A percentile compares a stretch with the other conserved stretches of the same genome.
These are phyloP conservation scores for Diplogelasinospora grovesii DNA, from an alignment of 495 filamentous ascomycete species.

Conservation along the genomic window DNA sequence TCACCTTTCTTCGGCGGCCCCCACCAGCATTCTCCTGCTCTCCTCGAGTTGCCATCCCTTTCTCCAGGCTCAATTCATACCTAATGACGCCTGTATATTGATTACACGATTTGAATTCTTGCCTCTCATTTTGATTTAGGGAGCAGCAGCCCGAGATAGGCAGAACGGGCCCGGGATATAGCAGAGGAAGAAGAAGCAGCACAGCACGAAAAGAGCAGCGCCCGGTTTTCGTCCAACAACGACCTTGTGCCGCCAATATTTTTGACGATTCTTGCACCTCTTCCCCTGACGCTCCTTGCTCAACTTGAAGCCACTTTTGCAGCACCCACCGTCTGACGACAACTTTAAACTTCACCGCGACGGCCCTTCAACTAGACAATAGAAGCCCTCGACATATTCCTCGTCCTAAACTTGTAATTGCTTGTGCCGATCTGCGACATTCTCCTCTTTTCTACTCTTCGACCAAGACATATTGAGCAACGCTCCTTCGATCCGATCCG, in stretches of 20 bases:
- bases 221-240: background rate
- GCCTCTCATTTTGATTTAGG: conserved; percentile 10
- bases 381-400: conserved; percentile 5
- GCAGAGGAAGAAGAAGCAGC: background rate
- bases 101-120: conserved; percentile 12
- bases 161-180: background rate
- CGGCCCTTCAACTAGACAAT: conserved; percentile 8
- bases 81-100: conserved; percentile 30
- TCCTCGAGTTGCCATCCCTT: conserved; percentile 14
- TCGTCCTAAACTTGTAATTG: conserved; percentile 18
- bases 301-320: conserved; percentile 5
- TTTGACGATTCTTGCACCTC: conserved; percentile 7
- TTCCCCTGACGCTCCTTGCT: conserved; percentile 12
- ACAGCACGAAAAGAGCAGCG: background rate
- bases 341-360: conserved; percentile 3
- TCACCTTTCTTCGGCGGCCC: conserved; percentile 14
- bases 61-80: conserved; percentile 24
- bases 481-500: conserved; percentile 13
- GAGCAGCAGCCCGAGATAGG: background rate
- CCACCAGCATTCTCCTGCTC: conserved; percentile 12
- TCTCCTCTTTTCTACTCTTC: background rate
- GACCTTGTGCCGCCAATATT: conserved; percentile 5
- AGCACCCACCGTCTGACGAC: conserved; percentile 11
- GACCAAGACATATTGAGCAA: conserved; percentile 11
- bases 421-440: conserved; percentile 7